phyloP scores from a whole-genome alignment of 73 alveolate genomes.

The Tetrahymena borealis region DNA sequence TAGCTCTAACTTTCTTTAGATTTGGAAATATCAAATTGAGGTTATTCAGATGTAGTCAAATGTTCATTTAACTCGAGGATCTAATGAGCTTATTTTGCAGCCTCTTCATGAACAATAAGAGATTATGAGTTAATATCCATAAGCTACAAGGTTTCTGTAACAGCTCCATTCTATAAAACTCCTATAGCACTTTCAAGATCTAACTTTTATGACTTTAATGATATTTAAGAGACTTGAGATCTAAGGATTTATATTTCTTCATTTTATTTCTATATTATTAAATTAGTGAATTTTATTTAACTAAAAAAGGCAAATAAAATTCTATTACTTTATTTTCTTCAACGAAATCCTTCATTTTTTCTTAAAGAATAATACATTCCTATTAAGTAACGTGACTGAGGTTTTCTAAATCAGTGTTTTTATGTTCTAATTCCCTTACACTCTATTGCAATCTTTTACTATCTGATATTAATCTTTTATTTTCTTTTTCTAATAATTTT shows the following conservation, averaged over 20 bases:
- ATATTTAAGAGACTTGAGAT: neutral
- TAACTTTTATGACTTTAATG: neutral
- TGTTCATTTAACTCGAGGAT: neutral
- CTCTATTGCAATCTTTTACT: neutral
- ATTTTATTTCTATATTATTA: neutral
- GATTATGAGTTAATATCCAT: neutral
- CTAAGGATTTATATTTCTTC: neutral
- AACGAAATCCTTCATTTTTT: neutral
- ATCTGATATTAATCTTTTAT: neutral
- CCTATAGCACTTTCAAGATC: neutral
- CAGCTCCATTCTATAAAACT: neutral
- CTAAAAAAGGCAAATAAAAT: neutral
- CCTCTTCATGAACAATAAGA: neutral
- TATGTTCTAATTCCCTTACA: neutral
- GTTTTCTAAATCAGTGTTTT: neutral
- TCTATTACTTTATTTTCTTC: neutral
- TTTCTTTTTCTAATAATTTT: neutral
- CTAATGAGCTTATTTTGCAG: neutral
- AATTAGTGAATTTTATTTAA: too few species aligned
- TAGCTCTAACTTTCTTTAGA: neutral
- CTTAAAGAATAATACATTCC: neutral
- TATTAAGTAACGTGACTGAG: neutral
- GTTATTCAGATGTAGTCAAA: neutral
- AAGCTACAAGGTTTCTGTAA: neutral
- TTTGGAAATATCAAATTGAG: neutral